A percentile compares a stretch with the other conserved stretches of the same genome.
Conservation (phyloP, 441 rosid species). For the Cnidoscolus chayamansa region DNA sequence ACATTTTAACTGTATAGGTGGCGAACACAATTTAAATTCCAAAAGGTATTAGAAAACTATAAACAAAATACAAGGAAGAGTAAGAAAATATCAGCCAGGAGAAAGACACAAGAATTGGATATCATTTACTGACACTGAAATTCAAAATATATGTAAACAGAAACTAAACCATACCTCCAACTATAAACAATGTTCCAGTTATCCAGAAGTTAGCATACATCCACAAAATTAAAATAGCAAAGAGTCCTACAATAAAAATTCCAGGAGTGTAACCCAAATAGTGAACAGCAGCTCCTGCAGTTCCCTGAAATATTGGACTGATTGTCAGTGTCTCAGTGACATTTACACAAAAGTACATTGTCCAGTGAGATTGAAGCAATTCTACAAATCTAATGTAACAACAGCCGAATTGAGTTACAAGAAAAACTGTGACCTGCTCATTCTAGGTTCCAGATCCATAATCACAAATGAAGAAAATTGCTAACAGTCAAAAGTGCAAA, state of each 20-base stretch:
- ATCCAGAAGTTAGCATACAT: slow-evolving; percentile 99
- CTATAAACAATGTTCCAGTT: slow-evolving; percentile 84
- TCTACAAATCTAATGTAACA: slow-evolving; percentile 5
- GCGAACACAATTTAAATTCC: background rate
- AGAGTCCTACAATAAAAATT: slow-evolving; percentile 82
- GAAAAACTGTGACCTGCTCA: background rate
- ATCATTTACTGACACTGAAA: slow-evolving; percentile 11
- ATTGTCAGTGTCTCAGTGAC: slow-evolving; percentile 22
- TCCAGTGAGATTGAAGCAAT: background rate
- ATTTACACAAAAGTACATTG: background rate
- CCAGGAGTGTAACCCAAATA: slow-evolving; percentile 97
- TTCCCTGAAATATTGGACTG: slow-evolving; percentile 58
- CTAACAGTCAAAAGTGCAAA: background rate
- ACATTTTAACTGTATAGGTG: background rate
- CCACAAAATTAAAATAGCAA: slow-evolving; percentile 87
- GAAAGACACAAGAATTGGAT: background rate
- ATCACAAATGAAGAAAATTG: background rate
- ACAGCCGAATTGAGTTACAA: background rate
- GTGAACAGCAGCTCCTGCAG: slow-evolving; percentile 82
- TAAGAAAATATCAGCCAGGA: background rate
- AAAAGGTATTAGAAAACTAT: background rate
- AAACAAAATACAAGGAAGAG: background rate
- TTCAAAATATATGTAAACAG: background rate
- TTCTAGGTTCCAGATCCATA: background rate
- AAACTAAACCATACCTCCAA: slow-evolving; percentile 72